Evolutionary conservation across 371 early-diverging fungal genomes (phyloP), one percentile per base, ranked within the genome.

Genomic region (Saksenaea oblongispora): DNA sequence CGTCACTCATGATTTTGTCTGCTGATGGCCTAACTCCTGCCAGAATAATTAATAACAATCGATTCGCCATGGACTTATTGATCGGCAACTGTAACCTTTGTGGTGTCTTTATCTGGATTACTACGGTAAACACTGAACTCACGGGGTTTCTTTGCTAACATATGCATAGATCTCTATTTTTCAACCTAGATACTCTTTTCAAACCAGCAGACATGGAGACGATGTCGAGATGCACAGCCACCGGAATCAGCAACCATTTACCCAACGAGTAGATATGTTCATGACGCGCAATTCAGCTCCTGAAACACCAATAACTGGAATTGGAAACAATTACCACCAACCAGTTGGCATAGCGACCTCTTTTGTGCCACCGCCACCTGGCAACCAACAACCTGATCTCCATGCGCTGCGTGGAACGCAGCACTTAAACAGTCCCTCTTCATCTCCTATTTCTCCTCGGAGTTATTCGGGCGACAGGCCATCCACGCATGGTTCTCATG

Each of bases 151-250:
- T 44, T 41, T 22, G 8, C 18, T 36, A n/a, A 18, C 34, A 4
- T 11, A 2, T 31, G 28, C 59, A 7, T 61, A 79, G 79, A 74
- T 79, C 11, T 74, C 75, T 14, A 76, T 80, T 61, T 80, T 78
- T 61, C 80, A 80, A 59, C 80, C 80, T 39, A 71, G 77, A 37
- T 67, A 65, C 1, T 8, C 51, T 0, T 47, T 10, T 22, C 18
- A 47, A 22, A 22, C 17, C 4, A 22, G 22, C 5, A 47, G 3
- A n/a, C 22, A 22, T 17, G 24, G 3, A 1, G 51, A 47, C 8
- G 22, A 4, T 22, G 51, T 47, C 22, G 51, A 47, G 22, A 47
- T 47, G 51, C 51, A 22, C 11, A 17, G 18, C 5, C n/a, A 47
- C 11, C 51, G 31, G 31, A 31, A 22, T 22, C 17, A 2, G 5